Evolutionary conservation across 129 eudicot genomes (phyloP), one percentile per base, ranked within the genome.

Genomic region (Arctium lappa): DNA sequence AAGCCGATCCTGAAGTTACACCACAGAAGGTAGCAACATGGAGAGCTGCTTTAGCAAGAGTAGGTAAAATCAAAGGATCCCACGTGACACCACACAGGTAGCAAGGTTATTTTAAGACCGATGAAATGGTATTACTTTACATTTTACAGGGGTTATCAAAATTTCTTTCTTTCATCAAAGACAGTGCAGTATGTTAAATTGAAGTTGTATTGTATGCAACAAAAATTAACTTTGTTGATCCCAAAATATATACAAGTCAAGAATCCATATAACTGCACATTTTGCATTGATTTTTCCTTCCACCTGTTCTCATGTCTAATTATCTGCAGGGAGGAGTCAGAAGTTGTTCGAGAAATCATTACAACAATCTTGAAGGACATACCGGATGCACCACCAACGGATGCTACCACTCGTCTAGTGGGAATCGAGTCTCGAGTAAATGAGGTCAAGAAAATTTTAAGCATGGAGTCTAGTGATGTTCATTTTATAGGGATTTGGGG

Each of bases 401-500:
- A 62, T 63, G 12, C 38, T 16, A 37, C 32, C 32, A 18, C 18
- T n/a, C 44, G 69, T 30, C 70, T 76, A 76, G 80, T 76, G 70
- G 80, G 80, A 32, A 76, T 76, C 1, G 46, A 53, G 29, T 50
- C 70, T 29, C 70, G 48, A 76, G 80, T 22, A 1, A 1, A 50
- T 12, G 80, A 76, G 10, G 69, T 76, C 1, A 50, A 40, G 32
- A 76, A 66, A 76, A 31, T 32, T 76, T 15, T 76, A n/a, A 63
- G 44, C 27, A 11, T 78, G 8, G 81, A 63, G 9, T 62, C 81
- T 38, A 62, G 3, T 63, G 73, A 78, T 1, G 36, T 78, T 78
- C 60, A 36, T 62, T 37, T 78, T 6, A 78, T 78, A 34, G 81
- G 81, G 82, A 68, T 79, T 79, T 79, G 82, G 42, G 82, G 82